Percentiles rank a stretch among this genome's conserved stretches.
Conservation (phyloP, 1,284 basidiomycete species). For the Rhodotorula sp. region DNA sequence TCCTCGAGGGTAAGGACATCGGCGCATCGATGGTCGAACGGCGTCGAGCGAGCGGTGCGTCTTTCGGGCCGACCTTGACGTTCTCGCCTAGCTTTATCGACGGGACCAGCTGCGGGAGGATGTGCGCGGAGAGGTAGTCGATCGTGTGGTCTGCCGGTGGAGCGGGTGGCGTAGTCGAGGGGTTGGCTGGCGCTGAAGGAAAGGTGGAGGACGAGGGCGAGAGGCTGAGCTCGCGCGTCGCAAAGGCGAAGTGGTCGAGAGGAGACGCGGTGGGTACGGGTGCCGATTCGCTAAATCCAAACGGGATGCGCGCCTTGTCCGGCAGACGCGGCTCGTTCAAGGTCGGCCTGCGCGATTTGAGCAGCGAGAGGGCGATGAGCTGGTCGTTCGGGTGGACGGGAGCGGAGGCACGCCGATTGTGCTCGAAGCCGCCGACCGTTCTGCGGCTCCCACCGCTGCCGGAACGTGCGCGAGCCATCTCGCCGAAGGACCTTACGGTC, state of each 20-base stretch:
- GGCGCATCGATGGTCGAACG: background rate
- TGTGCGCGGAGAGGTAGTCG: slow-evolving; percentile 34
- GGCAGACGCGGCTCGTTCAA: background rate
- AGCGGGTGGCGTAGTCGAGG: background rate
- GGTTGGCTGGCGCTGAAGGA: background rate
- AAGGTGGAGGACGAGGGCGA: background rate
- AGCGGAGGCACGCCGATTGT: slow-evolving; percentile 3
- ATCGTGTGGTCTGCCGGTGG: slow-evolving; percentile 7
- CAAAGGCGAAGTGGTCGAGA: slow-evolving; percentile 4
- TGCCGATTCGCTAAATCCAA: slow-evolving; percentile 12
- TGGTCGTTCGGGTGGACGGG: slow-evolving; percentile 8
- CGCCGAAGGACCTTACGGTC: background rate
- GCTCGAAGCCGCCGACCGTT: slow-evolving; percentile 31
- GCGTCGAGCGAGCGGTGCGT: slow-evolving; percentile 5
- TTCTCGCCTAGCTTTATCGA: slow-evolving; percentile 19
- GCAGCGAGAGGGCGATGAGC: slow-evolving; percentile 24
- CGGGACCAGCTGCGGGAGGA: slow-evolving; percentile 36
- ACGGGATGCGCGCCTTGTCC: slow-evolving; percentile 1
- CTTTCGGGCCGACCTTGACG: slow-evolving; percentile 7
- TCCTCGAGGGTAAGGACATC: background rate
- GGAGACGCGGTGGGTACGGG: background rate
- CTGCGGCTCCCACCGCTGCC: slow-evolving; percentile 16
- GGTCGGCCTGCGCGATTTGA: slow-evolving; percentile 5
- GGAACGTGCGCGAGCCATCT: background rate
- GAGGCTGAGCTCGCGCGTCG: slow-evolving; percentile 16